phyloP scores from a whole-genome alignment of 2,329 filamentous ascomycete species.

The Xylariaceae sp. region DNA sequence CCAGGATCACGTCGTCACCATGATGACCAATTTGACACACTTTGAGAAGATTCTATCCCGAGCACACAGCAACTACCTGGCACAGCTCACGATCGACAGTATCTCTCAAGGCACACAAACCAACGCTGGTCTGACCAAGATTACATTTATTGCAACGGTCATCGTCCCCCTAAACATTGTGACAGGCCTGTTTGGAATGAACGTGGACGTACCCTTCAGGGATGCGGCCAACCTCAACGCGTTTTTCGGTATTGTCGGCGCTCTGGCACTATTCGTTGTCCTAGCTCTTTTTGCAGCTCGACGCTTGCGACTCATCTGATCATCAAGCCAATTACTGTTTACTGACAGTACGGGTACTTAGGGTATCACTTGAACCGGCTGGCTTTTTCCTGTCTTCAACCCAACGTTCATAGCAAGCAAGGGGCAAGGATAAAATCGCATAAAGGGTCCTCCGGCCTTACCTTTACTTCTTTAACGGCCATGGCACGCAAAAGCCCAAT shows the following conservation, averaged over 20 bases:
- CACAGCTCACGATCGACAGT: slow-evolving; percentile 88
- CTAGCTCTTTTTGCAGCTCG: slow-evolving; percentile 44
- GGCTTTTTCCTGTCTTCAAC: slow-evolving; percentile 2
- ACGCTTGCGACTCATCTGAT: slow-evolving; percentile 41
- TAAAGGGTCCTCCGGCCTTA: not conserved
- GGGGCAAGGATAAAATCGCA: not conserved
- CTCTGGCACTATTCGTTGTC: slow-evolving; percentile 50
- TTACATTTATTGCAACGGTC: slow-evolving; percentile 89
- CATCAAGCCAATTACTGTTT: not conserved
- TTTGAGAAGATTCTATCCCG: slow-evolving; percentile 97
- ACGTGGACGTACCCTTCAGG: slow-evolving; percentile 66
- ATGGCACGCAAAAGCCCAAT: not conserved
- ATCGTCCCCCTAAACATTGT: slow-evolving; percentile 94
- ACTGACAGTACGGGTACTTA: not conserved
- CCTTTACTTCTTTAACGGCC: not conserved
- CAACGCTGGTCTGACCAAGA: slow-evolving; percentile 87
- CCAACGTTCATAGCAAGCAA: slow-evolving; percentile 3
- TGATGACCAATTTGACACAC: slow-evolving; percentile 94
- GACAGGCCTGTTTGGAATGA: slow-evolving; percentile 84
- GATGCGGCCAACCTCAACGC: slow-evolving; percentile 43
- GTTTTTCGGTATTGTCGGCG: slow-evolving; percentile 57
- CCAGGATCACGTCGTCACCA: slow-evolving; percentile 97
- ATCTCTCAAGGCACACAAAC: slow-evolving; percentile 82
- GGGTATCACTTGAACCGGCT: not conserved
- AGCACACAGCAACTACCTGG: slow-evolving; percentile 92